Evolutionary conservation across 257 asterid species (phyloP), one percentile per base, ranked within the genome.

Genomic region (Schizonepeta tenuifolia): DNA sequence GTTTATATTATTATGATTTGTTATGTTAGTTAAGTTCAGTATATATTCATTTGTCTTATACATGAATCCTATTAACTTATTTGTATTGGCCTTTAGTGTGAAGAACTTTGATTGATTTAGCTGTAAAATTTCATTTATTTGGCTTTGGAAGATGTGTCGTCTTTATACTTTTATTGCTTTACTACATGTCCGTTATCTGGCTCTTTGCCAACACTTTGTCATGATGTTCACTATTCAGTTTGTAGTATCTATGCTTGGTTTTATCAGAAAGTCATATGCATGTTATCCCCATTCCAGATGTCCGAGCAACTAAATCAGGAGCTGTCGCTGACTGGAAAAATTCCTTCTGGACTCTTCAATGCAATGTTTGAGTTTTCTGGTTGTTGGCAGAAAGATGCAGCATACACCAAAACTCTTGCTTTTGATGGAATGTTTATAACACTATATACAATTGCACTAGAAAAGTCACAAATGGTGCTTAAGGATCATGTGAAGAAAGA

Each of bases 371-470:
- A 95, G 83, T 95, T 88, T 78, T 88, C 99, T 65, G 90, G 96
- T 71, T 84, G 96, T 70, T 95, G 99, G 99, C 99, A 90, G 82
- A 92, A 88, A 81, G 99, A 95, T 50, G 98, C 99, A 35, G 93
- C 99, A 33, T 77, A 78, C 81, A 88, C 98, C 22, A 87, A 87
- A 80, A 71, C 90, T 50, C 99, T 95, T 50, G 93, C 97, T 66
- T 95, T 91, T 74, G 99, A 95, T 79, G 99, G 99, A 73, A 84
- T 92, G 78, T 90, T 89, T 81, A 87, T 95, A 75, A 88, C 95
- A 20, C 75, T 95, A 24, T 95, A 95, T 75, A 81, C 95, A 7
- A 88, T 95, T 76, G 99, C 99, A 33, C 86, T 95, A 13, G 99
- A 95, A 73, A 95, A 95, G 85, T 90, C 98, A 61, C 99, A 95